phyloP scores from a whole-genome alignment of 2,329 filamentous ascomycete genomes.

The Blumeriella jaapii region DNA sequence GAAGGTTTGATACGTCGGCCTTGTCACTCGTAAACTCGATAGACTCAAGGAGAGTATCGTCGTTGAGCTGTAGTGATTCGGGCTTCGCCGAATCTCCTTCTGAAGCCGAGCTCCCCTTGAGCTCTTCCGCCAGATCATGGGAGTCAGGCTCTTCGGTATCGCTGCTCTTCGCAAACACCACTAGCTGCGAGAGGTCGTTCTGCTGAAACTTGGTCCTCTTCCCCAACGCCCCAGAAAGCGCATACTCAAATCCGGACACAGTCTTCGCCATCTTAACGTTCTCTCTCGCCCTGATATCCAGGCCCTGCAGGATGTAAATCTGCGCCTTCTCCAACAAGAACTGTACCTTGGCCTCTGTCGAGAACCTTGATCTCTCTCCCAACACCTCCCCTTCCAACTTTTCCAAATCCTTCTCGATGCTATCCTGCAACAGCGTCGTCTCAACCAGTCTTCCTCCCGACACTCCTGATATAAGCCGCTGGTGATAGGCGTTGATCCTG shows the following conservation, averaged over 20 bases:
- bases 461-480: conserved; percentile 42
- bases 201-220: conserved; percentile 76
- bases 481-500: conserved; percentile 62
- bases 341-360: conserved; percentile 44
- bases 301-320: conserved; percentile 72
- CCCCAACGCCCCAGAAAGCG: conserved; percentile 73
- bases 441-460: conserved; percentile 35
- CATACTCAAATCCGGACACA: conserved; percentile 65
- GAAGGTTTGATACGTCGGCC: conserved; percentile 38
- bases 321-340: conserved; percentile 76
- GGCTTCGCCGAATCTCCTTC: conserved; percentile 35
- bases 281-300: conserved; percentile 62
- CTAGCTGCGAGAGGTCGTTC: conserved; percentile 72
- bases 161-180: conserved; percentile 75
- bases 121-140: conserved; percentile 12
- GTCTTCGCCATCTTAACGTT: conserved; percentile 58
- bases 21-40: conserved; percentile 57
- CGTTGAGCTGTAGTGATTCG: conserved; percentile 66
- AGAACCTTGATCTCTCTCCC: conserved; percentile 28
- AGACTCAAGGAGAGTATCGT: conserved; percentile 83
- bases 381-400: conserved; percentile 35
- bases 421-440: conserved; percentile 45
- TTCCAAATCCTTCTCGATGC: conserved; percentile 48
- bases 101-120: conserved; percentile 9
- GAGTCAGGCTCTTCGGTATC: conserved; percentile 11